Base-by-base conservation (phyloP, 768 basidiomycete genomes). In the Rhodotorula babjevae region DNA sequence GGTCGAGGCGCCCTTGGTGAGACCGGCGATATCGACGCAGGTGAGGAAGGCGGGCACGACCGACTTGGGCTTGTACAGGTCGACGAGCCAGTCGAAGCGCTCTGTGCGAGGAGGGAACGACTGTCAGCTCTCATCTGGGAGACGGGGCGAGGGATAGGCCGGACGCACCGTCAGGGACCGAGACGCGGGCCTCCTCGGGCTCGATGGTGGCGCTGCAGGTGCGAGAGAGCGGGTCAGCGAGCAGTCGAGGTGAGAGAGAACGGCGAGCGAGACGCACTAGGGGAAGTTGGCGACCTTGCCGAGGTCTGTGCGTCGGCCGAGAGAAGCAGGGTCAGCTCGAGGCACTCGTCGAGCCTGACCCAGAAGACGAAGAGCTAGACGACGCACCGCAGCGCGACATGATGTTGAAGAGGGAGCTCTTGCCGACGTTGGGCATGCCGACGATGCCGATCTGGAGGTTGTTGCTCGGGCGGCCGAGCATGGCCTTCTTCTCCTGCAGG, bases 371-470 rank as follows among this genome's bases (percentile, higher is more conserved):
- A 19, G 15, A 36, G 36, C 36, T 4, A 36, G 36, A 36, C 15
- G 15, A 80, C 86, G 55, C 46, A 91, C 92, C 91, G 73, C 92
- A 92, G 78, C 93, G 87, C 46, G 95, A 94, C 64, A 98, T 87
- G 52, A 85, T 90, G 82, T 99, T 99, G 87, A 99, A 99, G 83
- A 98, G 95, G n/a, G 93, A 96, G 0, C 92, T 93, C 82, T 99
- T 98, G 74, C 96, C 96, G 77, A 98, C 95, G 81, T 99, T 97
- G 65, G 95, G 53, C 96, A 82, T 80, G 91, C 91, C 93, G 63
- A 53, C 58, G 42, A 52, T 68, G 44, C 96, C 96, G 79, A 97
- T 90, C 87, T 94, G 91, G 80, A 98, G 86, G 85, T 98, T 98
- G 84, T 99, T 99, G 76, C 90, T 85, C 47, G 96, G 95, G 67